Base-by-base conservation (phyloP, 306 rosid species). In the Sophora flavescens region DNA sequence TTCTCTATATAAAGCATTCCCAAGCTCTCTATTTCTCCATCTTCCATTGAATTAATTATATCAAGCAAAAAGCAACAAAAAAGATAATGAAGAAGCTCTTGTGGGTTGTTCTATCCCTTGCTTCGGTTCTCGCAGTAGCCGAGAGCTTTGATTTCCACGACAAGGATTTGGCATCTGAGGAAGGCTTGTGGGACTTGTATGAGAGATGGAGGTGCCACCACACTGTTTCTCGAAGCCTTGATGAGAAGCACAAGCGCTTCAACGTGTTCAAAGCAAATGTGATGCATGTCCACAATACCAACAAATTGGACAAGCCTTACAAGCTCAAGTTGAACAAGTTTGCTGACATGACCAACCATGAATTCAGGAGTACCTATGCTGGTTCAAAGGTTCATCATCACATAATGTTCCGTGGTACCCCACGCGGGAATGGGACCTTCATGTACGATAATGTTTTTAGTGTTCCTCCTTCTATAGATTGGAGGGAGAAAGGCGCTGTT, bases 191-290 rank as follows among this genome's bases (percentile, higher is more conserved):
- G 90, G 83, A 77, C 12, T 77, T 87, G 58, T 87, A 87, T 41
- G 83, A 79, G 79, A 79, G 85, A 15, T 87, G 90, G 90, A 84
- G 88, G 72, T 84, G 87, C 81, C 77, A 81, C 79, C 85, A 87
- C 81, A 84, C 88, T 5, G 62, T 87, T 67, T 79, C 91, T 26
- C 15, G 75, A 33, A 87, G 78, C 51, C 77, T 84, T 0, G 65
- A 45, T 3, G 88, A 84, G 72, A 87, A 87, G 75, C 51, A 63
- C 10, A 82, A 64, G 13, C 83, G 91, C 3, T 87, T 87, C 78
- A 82, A 87, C 10, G 91, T 87, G 81, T 87, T 87, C 80, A 87
- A 77, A 75, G 81, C 75, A 39, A 87, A 87, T 33, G 88, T 69
- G 16, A 76, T 84, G 78, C 88, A 87, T 22, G 81, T 87, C 13